A percentile compares a stretch with the other conserved stretches of the same genome.
phyloP scores from a whole-genome alignment of 2,329 filamentous ascomycete genomes.

The Tolypocladium album region DNA sequence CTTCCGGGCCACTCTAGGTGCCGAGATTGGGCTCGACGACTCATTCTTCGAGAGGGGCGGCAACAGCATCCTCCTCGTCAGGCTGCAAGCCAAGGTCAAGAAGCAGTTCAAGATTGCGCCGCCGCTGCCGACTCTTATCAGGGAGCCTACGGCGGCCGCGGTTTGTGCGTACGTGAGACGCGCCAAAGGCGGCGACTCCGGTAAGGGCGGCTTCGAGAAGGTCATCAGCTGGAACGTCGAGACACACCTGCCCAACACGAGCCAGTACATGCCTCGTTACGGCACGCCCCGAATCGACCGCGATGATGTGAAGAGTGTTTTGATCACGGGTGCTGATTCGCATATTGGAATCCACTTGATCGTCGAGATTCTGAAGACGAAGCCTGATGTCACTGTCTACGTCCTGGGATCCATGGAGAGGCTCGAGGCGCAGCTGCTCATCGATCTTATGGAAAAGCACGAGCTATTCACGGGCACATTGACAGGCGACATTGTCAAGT shows the following conservation, averaged over 20 bases:
- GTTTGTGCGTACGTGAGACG: neutral
- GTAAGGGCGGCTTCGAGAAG: neutral
- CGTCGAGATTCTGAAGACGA: neutral
- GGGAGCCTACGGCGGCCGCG: neutral
- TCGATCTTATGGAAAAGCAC: slow-evolving; percentile 9
- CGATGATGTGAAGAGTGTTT: neutral
- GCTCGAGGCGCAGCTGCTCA: slow-evolving; percentile 4
- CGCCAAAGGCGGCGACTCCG: neutral
- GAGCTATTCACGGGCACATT: slow-evolving; percentile 7
- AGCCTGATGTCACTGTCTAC: neutral
- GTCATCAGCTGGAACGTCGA: neutral
- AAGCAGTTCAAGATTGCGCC: slow-evolving; percentile 10
- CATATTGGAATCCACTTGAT: neutral
- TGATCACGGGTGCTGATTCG: neutral
- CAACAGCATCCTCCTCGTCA: slow-evolving; percentile 12
- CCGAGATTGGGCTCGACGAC: slow-evolving; percentile 6
- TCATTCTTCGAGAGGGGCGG: slow-evolving; percentile 15
- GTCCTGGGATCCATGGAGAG: slow-evolving; percentile 6
- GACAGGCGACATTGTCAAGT: slow-evolving; percentile 4
- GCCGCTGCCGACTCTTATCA: neutral
- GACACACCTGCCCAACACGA: neutral
- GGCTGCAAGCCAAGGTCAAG: slow-evolving; percentile 5
- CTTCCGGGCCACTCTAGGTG: slow-evolving; percentile 9
- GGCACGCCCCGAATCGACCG: neutral
- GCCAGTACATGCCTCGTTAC: neutral